These are phyloP conservation scores for Leptoxyphium fumago DNA, from an alignment of 2,329 filamentous ascomycete species.

Conservation along the genomic window DNA sequence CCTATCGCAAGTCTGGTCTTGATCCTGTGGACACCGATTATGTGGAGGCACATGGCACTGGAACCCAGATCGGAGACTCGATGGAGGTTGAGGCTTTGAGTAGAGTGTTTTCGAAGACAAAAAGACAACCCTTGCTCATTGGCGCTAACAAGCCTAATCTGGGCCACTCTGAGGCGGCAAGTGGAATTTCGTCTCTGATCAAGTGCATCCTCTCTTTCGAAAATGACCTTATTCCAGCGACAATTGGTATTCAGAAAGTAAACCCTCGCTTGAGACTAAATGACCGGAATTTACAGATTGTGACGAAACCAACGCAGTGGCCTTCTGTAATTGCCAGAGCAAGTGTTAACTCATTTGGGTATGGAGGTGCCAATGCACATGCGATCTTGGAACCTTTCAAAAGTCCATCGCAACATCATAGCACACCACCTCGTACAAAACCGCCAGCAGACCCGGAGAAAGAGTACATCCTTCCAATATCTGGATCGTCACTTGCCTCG, in stretches of 20 bases:
- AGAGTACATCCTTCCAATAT: too few species aligned
- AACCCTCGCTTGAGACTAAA: slow-evolving; percentile 5
- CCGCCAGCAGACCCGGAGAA: too few species aligned
- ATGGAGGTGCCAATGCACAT: slow-evolving; percentile 12
- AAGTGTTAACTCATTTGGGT: slow-evolving; percentile 7
- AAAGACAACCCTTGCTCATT: slow-evolving; percentile 5
- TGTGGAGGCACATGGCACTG: slow-evolving; percentile 17
- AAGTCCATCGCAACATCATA: too few species aligned
- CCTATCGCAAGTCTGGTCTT: slow-evolving; percentile 24
- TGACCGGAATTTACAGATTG: slow-evolving; percentile 3
- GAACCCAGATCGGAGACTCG: slow-evolving; percentile 11
- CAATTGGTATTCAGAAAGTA: slow-evolving; percentile 11
- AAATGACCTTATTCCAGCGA: slow-evolving; percentile 12
- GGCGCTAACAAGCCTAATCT: slow-evolving; percentile 14
- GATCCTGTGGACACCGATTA: slow-evolving; percentile 8
- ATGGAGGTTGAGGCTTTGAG: slow-evolving; percentile 12
- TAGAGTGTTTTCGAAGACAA: neutral
- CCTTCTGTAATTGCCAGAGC: slow-evolving; percentile 8
- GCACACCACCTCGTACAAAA: too few species aligned
- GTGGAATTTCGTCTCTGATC: slow-evolving; percentile 11
- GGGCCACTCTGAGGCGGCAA: slow-evolving; percentile 12
- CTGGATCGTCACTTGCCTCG: too few species aligned
- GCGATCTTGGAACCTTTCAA: slow-evolving; percentile 9
- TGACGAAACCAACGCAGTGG: slow-evolving; percentile 13
- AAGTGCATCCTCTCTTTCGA: slow-evolving; percentile 15